These are phyloP conservation scores for Plectosphaerella sp. DNA, from an alignment of 2,329 filamentous ascomycete species.

Conservation along the genomic window DNA sequence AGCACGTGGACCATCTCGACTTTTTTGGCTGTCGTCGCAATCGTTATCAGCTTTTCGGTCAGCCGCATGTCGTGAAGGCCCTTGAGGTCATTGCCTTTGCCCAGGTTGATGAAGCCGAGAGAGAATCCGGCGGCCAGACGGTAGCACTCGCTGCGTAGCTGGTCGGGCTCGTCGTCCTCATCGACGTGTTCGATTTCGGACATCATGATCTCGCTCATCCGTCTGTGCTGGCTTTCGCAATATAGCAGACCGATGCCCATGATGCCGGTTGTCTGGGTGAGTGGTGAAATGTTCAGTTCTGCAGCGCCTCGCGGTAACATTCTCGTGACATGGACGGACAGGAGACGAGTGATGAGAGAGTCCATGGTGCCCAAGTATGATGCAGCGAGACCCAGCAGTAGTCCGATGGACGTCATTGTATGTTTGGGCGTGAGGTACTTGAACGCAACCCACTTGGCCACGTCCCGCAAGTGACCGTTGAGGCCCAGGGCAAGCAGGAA, in stretches of 20 bases:
- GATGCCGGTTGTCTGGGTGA: constrained; percentile 92
- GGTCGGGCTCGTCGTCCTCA: constrained; percentile 74
- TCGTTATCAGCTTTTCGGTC: constrained; percentile 77
- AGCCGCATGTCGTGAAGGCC: constrained; percentile 92
- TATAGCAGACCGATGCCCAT: constrained; percentile 97
- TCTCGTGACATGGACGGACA: constrained; percentile 93
- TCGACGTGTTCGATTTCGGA: constrained; percentile 92
- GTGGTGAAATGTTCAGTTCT: constrained; percentile 85
- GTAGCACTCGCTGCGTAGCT: constrained; percentile 90
- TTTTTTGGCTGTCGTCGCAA: constrained; percentile 85
- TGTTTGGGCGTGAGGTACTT: constrained; percentile 99
- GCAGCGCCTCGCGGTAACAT: constrained; percentile 91
- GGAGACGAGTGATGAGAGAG: constrained; percentile 82
- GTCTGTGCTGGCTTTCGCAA: constrained; percentile 89
- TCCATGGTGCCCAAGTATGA: constrained; percentile 98
- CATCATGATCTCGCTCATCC: constrained; percentile 99
- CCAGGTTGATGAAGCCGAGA: constrained; percentile 90
- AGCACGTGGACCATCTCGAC: constrained; percentile 90
- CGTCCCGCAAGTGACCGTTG: constrained; percentile 87
- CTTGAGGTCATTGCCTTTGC: constrained; percentile 80
- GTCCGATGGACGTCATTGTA: constrained; percentile 95
- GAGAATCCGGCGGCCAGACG: constrained; percentile 90
- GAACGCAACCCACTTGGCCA: constrained; percentile 98
- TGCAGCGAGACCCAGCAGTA: constrained; percentile 87
- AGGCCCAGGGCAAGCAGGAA: constrained; percentile 87